phyloP scores from a whole-genome alignment of 257 asterid species.

The Lavandula angustifolia region DNA sequence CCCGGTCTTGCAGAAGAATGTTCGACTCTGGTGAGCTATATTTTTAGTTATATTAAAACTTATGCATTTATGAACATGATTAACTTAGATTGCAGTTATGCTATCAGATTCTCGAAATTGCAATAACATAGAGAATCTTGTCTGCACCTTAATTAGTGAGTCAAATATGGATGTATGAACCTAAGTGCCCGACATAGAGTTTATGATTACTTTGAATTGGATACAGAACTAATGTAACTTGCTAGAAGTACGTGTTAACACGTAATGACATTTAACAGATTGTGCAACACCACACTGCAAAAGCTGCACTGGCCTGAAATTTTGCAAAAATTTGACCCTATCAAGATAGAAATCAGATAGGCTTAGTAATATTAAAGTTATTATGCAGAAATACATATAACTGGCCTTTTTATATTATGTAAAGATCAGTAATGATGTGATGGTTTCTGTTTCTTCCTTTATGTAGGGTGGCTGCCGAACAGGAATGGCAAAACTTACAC shows the following conservation, averaged over 20 bases:
- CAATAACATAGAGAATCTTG: slow-evolving; percentile 13
- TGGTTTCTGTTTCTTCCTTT: slow-evolving; percentile 16
- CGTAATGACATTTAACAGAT: too few relatives aligned
- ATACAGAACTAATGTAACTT: not conserved
- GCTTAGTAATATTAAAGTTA: slow-evolving; percentile 1
- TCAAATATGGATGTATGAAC: not conserved
- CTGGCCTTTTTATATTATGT: slow-evolving; percentile 18
- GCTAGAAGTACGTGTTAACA: too few relatives aligned
- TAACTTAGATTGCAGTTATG: not conserved
- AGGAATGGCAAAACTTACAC: slow-evolving; percentile 92
- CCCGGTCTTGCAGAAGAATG: slow-evolving; percentile 96
- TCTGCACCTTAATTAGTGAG: slow-evolving; percentile 4
- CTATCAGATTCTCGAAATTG: not conserved
- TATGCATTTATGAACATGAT: not conserved
- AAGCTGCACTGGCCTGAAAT: too few relatives aligned
- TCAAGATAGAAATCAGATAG: slow-evolving; percentile 2
- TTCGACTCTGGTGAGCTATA: slow-evolving; percentile 46
- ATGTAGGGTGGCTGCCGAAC: slow-evolving; percentile 97
- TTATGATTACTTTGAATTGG: not conserved
- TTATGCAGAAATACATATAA: not conserved
- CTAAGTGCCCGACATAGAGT: not conserved
- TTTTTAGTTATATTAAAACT: slow-evolving; percentile 31
- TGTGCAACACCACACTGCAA: too few relatives aligned
- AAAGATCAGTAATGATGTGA: slow-evolving; percentile 33
- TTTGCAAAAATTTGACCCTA: too few relatives aligned